phyloP scores from a whole-genome alignment of 352 stramenopile species.

The Pythium vanterpoolii region DNA sequence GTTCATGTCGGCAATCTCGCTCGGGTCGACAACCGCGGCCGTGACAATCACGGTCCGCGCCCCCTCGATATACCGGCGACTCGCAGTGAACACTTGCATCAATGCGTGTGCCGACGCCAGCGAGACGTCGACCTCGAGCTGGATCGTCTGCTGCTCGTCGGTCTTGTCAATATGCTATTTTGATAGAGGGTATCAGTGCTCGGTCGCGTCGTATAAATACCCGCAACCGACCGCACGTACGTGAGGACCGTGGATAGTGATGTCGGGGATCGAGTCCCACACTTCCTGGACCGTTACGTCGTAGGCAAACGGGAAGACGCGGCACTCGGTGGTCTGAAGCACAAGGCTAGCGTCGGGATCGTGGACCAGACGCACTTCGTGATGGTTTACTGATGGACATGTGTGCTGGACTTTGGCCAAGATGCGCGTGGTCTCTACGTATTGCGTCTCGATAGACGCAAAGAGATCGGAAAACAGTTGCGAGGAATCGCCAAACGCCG shows the following conservation, averaged over 20 bases:
- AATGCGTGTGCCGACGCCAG: not conserved
- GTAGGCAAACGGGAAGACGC: conserved; percentile 14
- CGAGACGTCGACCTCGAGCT: not conserved
- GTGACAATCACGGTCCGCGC: not conserved
- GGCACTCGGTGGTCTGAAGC: conserved; percentile 7
- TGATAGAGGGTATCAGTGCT: not conserved
- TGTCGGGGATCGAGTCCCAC: conserved; percentile 1
- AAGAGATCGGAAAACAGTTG: conserved; percentile 3
- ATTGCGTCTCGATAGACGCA: not conserved
- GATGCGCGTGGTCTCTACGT: not conserved
- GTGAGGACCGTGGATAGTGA: not conserved
- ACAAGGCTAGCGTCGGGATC: conserved; percentile 2
- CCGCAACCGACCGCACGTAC: not conserved
- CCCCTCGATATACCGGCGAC: not conserved
- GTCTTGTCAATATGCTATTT: conserved; percentile 6
- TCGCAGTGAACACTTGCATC: not conserved
- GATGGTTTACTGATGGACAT: not conserved
- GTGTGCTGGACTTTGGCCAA: not conserved
- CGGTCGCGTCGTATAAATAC: not conserved
- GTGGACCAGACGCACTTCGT: not conserved
- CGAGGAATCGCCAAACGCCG: not conserved
- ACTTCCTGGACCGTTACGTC: not conserved
- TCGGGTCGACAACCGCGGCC: conserved; percentile 4
- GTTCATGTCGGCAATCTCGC: not conserved
- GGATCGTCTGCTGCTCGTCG: not conserved